A percentile compares a stretch with the other conserved stretches of the same genome.
Evolutionary conservation across 1,284 basidiomycete genomes (phyloP).

Genomic region (Sanghuangporus sanghuang): DNA sequence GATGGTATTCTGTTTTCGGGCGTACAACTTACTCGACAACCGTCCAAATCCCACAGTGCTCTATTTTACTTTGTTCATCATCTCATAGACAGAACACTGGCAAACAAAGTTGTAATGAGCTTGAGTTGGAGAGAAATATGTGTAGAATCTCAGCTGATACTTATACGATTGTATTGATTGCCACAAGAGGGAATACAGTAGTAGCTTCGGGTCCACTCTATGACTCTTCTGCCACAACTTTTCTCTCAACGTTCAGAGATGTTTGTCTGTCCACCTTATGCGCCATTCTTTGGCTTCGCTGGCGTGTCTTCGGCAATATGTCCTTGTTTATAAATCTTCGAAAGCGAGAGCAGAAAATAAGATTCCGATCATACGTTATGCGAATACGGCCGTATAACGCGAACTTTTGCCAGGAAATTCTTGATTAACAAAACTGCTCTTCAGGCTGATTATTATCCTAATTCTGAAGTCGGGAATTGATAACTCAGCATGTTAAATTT

Average conservation of each 20-base stretch:
- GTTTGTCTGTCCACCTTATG: slow-evolving; percentile 73
- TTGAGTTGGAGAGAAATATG: too few species aligned
- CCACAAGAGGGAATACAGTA: neutral
- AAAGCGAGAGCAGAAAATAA: slow-evolving; percentile 3
- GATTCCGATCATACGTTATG: too few species aligned
- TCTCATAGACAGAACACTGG: too few species aligned
- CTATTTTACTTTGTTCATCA: too few species aligned
- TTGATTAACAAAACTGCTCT: slow-evolving; percentile 2
- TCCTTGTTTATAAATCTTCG: slow-evolving; percentile 6
- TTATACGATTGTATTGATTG: neutral
- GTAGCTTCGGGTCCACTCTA: neutral
- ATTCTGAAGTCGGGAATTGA: slow-evolving; percentile 73
- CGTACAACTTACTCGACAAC: too few species aligned
- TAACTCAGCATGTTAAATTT: slow-evolving; percentile 5
- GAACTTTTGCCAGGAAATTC: neutral
- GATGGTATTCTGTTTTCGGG: too few species aligned
- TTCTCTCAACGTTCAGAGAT: slow-evolving; percentile 28
- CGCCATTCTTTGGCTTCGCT: slow-evolving; percentile 83
- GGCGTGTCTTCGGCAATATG: slow-evolving; percentile 75
- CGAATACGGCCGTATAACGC: too few species aligned
- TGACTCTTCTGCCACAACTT: neutral
- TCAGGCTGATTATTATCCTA: slow-evolving; percentile 79
- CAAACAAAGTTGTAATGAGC: too few species aligned
- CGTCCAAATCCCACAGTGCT: too few species aligned
- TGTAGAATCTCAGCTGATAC: neutral